Base-by-base conservation (phyloP, 345 rosid genomes). In the Corchorus olitorius region DNA sequence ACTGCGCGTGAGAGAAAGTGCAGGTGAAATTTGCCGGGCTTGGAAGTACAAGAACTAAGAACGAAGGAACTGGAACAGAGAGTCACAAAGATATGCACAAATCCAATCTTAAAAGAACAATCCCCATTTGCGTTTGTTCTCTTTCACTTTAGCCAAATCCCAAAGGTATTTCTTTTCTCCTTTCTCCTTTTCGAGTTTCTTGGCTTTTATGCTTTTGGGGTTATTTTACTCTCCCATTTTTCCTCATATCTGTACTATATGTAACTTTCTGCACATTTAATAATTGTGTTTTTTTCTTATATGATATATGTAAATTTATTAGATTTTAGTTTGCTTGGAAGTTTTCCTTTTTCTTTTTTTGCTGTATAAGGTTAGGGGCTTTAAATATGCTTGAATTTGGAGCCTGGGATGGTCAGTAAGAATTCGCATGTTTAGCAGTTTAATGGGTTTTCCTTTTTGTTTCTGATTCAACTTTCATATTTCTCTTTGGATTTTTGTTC, bases 101-200 rank as follows among this genome's bases (percentile, higher is more conserved):
- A 65, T 56, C 77, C 52, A 77, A 72, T 76, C 68, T 54, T 48
- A 49, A 39, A 73, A 46, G 49, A 68, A 65, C 50, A 75, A 43
- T 68, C 8, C 65, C 76, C 76, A 67, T 71, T 39, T 27, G 27
- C 27, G 27, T 27, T 27, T 27, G 27, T 27, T 27, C 27, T 27
- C 27, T 27, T 27, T 27, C 27, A 27, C 27, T 27, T 71, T 72
- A 17, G 35, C 46, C 4, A 61, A 71, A 11, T 74, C 55, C 27
- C 39, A 71, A 69, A 69, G 82, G 83, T 78, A 22, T 46, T 63
- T 67, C 35, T 37, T 59, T 14, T 4, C 65, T 35, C 53, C 48
- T 63, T 4, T 43, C 16, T 73, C 53, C 3, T 61, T 61, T 48
- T 35, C 17, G 14, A 22, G 39, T 19, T 41, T 65, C 22, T 60